Evolutionary conservation across 352 stramenopile species (phyloP).

Genomic region (Lagenidium sp.): DNA sequence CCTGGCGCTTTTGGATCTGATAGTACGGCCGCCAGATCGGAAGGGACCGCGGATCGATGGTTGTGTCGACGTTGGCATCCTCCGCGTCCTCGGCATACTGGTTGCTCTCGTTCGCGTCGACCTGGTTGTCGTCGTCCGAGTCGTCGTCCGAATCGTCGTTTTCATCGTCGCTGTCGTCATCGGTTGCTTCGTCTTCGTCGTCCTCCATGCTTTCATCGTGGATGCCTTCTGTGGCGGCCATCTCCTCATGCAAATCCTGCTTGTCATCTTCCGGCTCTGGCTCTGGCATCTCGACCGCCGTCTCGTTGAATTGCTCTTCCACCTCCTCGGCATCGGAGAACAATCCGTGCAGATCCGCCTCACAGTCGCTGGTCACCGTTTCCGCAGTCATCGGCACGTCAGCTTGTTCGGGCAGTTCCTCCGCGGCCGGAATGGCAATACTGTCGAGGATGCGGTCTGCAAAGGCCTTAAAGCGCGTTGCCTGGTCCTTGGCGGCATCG

Average conservation of each 20-base stretch:
- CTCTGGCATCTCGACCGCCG: too few species aligned
- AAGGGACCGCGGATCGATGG: slow-evolving; percentile 16
- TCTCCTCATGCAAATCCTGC: too few species aligned
- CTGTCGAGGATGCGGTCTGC: slow-evolving; percentile 18
- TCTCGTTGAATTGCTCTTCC: too few species aligned
- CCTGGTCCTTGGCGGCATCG: slow-evolving; percentile 32
- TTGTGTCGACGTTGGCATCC: slow-evolving; percentile 4
- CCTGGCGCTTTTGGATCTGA: slow-evolving; percentile 32
- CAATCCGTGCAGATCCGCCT: too few species aligned
- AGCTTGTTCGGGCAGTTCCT: neutral
- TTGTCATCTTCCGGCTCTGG: slow-evolving; percentile 12
- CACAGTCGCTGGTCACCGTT: neutral
- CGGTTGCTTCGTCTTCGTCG: slow-evolving; percentile 5
- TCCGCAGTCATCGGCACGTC: neutral
- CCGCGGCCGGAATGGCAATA: slow-evolving; percentile 1
- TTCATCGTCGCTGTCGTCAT: slow-evolving; percentile 15
- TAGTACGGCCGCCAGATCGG: slow-evolving; percentile 55
- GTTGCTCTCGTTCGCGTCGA: slow-evolving; percentile 7
- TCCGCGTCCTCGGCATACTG: slow-evolving; percentile 12
- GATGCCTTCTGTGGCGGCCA: slow-evolving; percentile 1
- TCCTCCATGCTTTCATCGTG: slow-evolving; percentile 4
- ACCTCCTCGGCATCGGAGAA: neutral
- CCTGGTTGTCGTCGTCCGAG: slow-evolving; percentile 6
- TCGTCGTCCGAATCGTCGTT: slow-evolving; percentile 14
- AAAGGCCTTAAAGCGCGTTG: slow-evolving; percentile 32